phyloP scores from a whole-genome alignment of 495 filamentous ascomycete species.

The Xylaria castorea region DNA sequence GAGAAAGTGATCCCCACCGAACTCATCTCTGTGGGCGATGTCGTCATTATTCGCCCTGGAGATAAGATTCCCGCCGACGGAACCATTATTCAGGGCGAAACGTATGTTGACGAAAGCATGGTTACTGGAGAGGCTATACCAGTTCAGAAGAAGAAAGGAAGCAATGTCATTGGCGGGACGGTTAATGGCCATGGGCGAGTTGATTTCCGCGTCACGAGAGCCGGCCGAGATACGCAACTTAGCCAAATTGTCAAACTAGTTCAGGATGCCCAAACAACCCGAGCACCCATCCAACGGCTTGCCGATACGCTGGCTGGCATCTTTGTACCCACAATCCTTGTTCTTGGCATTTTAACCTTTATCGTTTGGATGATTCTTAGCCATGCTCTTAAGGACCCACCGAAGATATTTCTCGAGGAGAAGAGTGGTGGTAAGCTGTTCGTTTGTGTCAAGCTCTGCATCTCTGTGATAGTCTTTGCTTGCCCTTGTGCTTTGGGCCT shows the following conservation, averaged over 20 bases:
- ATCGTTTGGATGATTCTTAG: constrained; percentile 93
- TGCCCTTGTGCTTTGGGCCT: constrained; percentile 96
- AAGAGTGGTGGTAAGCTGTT: constrained; percentile 87
- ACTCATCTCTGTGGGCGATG: constrained; percentile 91
- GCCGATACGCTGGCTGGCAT: constrained; percentile 92
- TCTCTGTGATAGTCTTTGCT: constrained; percentile 98
- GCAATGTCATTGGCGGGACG: constrained; percentile 87
- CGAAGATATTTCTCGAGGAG: constrained; percentile 84
- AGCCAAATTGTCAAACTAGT: constrained; percentile 98
- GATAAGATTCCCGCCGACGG: constrained; percentile 98
- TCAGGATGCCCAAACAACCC: constrained; percentile 92
- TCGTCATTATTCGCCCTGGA: constrained; percentile 90
- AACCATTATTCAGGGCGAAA: constrained; percentile 83
- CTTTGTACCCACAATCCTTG: constrained; percentile 89
- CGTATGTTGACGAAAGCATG: constrained; percentile 97
- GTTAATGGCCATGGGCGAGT: constrained; percentile 92
- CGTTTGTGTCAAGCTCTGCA: constrained; percentile 97
- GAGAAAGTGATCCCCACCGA: constrained; percentile 90
- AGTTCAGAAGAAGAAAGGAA: constrained; percentile 83
- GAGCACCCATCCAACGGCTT: constrained; percentile 93
- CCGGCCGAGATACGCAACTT: constrained; percentile 93
- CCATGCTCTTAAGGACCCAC: constrained; percentile 78
- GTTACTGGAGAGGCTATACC: constrained; percentile 97
- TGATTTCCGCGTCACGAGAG: constrained; percentile 92
- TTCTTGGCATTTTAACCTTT: constrained; percentile 86